Evolutionary conservation across 1,284 basidiomycete species (phyloP).

Genomic region (Omphalotus olearius): DNA sequence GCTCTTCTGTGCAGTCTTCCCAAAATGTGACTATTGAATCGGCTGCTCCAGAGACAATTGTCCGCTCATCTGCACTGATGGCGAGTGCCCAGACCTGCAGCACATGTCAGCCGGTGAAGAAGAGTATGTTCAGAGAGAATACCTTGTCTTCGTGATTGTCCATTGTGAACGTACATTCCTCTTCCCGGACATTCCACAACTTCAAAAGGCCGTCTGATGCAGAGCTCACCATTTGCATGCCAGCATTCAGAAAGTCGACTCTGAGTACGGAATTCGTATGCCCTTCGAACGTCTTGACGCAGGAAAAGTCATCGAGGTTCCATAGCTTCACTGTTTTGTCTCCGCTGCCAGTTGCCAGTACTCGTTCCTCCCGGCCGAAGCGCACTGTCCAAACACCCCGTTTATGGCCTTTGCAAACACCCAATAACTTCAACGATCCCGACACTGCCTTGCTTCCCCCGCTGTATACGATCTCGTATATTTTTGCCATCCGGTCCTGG

Average conservation of each 20-base stretch:
- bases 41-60: slow-evolving; percentile 88
- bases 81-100: slow-evolving; percentile 89
- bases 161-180: slow-evolving; percentile 84
- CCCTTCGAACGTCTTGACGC: slow-evolving; percentile 94
- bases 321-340: slow-evolving; percentile 94
- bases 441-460: slow-evolving; percentile 37
- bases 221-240: slow-evolving; percentile 84
- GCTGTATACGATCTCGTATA: slow-evolving; percentile 76
- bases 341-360: slow-evolving; percentile 90
- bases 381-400: slow-evolving; percentile 94
- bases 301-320: slow-evolving; percentile 88
- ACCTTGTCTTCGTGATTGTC: slow-evolving; percentile 98
- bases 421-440: slow-evolving; percentile 75
- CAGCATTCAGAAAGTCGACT: slow-evolving; percentile 83
- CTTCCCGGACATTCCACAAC: slow-evolving; percentile 89
- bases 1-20: slow-evolving; percentile 86
- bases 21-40: slow-evolving; percentile 94
- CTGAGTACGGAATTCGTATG: slow-evolving; percentile 97
- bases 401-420: slow-evolving; percentile 93
- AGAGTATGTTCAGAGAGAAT: slow-evolving; percentile 20
- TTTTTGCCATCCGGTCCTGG: slow-evolving; percentile 92
- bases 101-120: background rate
- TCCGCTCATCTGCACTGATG: slow-evolving; percentile 71
- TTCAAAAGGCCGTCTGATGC: slow-evolving; percentile 95
- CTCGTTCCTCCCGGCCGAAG: slow-evolving; percentile 81